A percentile compares a stretch with the other conserved stretches of the same genome.
Conservation (phyloP, 2,329 filamentous ascomycete genomes). For the Bipolaris gigantea region DNA sequence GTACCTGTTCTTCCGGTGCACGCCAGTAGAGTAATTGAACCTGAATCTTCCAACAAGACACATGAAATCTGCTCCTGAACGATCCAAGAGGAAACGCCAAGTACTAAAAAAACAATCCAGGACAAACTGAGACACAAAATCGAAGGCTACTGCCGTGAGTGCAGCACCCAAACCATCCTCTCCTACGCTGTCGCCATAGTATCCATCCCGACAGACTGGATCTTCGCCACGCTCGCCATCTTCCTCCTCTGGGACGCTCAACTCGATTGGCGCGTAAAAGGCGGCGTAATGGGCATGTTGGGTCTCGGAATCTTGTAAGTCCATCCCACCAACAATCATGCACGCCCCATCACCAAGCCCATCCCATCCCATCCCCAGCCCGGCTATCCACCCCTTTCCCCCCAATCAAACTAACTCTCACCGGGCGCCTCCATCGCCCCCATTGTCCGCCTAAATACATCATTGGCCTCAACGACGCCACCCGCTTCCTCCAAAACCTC, state of each 20-base stretch:
- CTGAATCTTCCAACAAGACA: background rate
- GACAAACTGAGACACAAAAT: slow-evolving; percentile 4
- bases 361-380: too few relatives aligned
- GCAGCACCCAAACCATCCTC: slow-evolving; percentile 4
- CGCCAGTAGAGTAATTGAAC: slow-evolving; percentile 2
- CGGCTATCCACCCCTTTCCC: too few relatives aligned
- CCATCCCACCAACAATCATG: background rate
- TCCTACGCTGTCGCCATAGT: slow-evolving; percentile 9
- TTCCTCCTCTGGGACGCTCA: slow-evolving; percentile 10
- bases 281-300: slow-evolving; percentile 8
- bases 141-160: slow-evolving; percentile 1
- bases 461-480: slow-evolving; percentile 7
- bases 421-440: slow-evolving; percentile 9
- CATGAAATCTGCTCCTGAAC: too few relatives aligned
- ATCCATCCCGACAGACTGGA: slow-evolving; percentile 10
- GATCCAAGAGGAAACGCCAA: background rate
- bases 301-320: slow-evolving; percentile 9
- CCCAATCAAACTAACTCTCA: background rate
- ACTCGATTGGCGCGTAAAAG: slow-evolving; percentile 11
- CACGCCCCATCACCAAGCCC: too few relatives aligned
- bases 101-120: background rate
- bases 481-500: slow-evolving; percentile 4
- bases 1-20: slow-evolving; percentile 9
- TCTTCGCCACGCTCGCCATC: slow-evolving; percentile 9
- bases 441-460: slow-evolving; percentile 8